Percentiles rank a stretch among this genome's conserved stretches.
phyloP scores from a whole-genome alignment of 495 filamentous ascomycete genomes.

The Podospora appendiculata region DNA sequence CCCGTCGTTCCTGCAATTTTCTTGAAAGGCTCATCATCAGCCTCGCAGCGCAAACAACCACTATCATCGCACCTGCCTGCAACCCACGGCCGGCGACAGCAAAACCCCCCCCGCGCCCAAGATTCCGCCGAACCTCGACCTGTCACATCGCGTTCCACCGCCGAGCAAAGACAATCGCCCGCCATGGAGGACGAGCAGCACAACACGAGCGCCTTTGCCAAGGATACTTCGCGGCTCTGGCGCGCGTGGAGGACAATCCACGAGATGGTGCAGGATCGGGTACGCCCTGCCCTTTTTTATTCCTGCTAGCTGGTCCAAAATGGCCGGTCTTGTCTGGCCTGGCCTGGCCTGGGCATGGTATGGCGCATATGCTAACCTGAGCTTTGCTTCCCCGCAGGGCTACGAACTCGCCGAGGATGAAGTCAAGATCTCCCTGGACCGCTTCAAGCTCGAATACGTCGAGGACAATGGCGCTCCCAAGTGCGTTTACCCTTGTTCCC shows the following conservation, averaged over 20 bases:
- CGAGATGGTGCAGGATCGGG: constrained; percentile 79
- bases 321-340: neutral
- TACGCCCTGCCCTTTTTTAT: constrained; percentile 34
- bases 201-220: constrained; percentile 34
- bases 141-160: too few relatives aligned
- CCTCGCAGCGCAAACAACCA: too few relatives aligned
- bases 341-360: neutral
- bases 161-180: neutral
- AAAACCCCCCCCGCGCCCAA: too few relatives aligned
- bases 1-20: too few relatives aligned
- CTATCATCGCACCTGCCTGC: too few relatives aligned
- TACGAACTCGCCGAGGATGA: constrained; percentile 90
- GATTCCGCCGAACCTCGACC: too few relatives aligned
- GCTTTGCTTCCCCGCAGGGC: constrained; percentile 45
- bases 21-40: too few relatives aligned
- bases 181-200: constrained; percentile 48
- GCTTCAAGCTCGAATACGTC: constrained; percentile 62
- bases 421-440: constrained; percentile 67
- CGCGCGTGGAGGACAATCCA: constrained; percentile 81
- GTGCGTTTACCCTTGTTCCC: constrained; percentile 41
- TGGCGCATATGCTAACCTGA: neutral
- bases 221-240: constrained; percentile 70
- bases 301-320: neutral
- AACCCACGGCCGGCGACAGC: too few relatives aligned
- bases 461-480: constrained; percentile 62